These are phyloP conservation scores for Tylopilus subfusipes DNA, from an alignment of 768 basidiomycete genomes.

Conservation along the genomic window DNA sequence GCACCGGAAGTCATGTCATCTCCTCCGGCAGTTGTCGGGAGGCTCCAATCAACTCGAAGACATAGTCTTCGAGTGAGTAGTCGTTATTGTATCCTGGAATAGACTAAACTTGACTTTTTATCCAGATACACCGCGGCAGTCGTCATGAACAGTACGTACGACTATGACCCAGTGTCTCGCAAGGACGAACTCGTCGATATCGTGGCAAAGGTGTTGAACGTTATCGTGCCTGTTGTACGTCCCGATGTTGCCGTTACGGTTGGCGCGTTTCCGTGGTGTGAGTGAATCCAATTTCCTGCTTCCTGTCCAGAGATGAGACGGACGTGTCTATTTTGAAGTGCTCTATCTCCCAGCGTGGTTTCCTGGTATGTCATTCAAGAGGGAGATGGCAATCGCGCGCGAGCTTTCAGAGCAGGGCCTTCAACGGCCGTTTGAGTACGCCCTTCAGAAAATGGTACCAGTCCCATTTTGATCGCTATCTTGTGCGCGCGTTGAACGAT, in stretches of 20 bases:
- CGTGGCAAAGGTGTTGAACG: neutral
- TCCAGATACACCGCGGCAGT: neutral
- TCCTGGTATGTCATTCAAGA: conserved; percentile 4
- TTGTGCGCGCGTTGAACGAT: neutral
- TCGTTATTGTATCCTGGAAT: neutral
- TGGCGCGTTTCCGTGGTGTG: neutral
- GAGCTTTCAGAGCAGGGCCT: neutral
- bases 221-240: neutral
- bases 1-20: neutral
- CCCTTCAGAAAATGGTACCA: neutral
- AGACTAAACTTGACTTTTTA: neutral
- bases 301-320: no score
- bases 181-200: conserved; percentile 5
- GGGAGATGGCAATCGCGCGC: neutral
- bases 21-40: neutral
- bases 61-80: neutral
- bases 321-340: neutral
- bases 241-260: neutral
- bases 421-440: conserved; percentile 1
- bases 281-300: neutral
- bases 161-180: conserved; percentile 1
- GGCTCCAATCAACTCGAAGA: neutral
- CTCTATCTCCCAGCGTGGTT: conserved; percentile 6
- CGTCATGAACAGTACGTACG: conserved; percentile 1
- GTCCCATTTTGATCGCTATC: neutral